Evolutionary conservation across 2,329 filamentous ascomycete genomes (phyloP).

Genomic region (Xylogone sp.): DNA sequence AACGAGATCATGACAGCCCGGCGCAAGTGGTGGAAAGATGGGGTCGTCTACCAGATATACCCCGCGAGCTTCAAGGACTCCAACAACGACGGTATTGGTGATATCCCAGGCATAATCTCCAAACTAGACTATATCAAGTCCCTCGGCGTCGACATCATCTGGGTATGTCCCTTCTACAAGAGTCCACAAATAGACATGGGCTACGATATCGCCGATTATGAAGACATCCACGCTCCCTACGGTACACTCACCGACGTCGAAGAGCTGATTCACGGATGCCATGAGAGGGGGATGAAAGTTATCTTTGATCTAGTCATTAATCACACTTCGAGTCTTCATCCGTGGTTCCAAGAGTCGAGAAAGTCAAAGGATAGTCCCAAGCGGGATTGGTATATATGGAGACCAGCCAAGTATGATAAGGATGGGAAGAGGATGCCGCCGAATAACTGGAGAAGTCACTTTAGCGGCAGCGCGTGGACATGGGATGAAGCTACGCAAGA

Average conservation of each 20-base stretch:
- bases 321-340: constrained; percentile 69
- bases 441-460: constrained; percentile 69
- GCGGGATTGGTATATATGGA: constrained; percentile 65
- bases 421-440: constrained; percentile 64
- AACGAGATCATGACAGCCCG: background rate
- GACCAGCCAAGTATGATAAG: constrained; percentile 46
- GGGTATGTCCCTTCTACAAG: constrained; percentile 64
- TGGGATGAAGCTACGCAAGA: constrained; percentile 70
- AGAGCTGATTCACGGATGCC: constrained; percentile 53
- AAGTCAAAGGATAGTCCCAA: constrained; percentile 47
- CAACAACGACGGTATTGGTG: constrained; percentile 56
- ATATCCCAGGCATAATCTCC: constrained; percentile 57
- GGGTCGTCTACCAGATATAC: constrained; percentile 55
- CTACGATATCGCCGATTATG: constrained; percentile 67
- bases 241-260: constrained; percentile 66
- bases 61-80: constrained; percentile 54
- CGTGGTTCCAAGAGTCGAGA: constrained; percentile 57
- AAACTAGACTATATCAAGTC: constrained; percentile 58
- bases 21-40: constrained; percentile 53
- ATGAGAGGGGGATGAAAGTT: constrained; percentile 62
- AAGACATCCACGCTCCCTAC: constrained; percentile 60
- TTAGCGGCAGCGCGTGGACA: constrained; percentile 60
- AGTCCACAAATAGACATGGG: constrained; percentile 66
- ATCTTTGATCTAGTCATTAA: constrained; percentile 77
- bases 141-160: constrained; percentile 61